These are phyloP conservation scores for Cenchrus americanus DNA, from an alignment of 176 grass and related monocot genomes.

Conservation along the genomic window DNA sequence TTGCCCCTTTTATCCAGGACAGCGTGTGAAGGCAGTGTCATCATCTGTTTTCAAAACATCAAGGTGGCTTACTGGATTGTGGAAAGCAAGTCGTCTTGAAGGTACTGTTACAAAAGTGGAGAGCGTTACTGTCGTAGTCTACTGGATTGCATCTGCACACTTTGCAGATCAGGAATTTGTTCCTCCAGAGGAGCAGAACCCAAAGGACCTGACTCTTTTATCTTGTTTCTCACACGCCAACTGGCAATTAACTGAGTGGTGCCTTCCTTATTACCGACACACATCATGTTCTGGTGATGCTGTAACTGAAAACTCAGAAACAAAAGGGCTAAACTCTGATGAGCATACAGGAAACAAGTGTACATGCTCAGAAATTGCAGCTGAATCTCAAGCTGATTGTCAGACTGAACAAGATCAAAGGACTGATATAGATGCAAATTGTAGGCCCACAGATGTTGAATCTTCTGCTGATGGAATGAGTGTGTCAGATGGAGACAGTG, in stretches of 20 bases:
- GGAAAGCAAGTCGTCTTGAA: conserved; percentile 81
- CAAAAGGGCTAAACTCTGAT: conserved; percentile 39
- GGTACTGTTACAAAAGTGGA: conserved; percentile 87
- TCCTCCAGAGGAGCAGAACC: conserved; percentile 79
- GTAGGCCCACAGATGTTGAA: conserved; percentile 22
- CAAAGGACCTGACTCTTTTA: conserved; percentile 83
- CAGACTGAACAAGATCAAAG: conserved; percentile 28
- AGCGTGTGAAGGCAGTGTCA: conserved; percentile 75
- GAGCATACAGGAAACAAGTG: conserved; percentile 30
- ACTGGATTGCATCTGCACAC: conserved; percentile 87
- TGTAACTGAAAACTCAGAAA: conserved; percentile 27
- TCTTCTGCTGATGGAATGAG: conserved; percentile 48
- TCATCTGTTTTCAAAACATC: conserved; percentile 89
- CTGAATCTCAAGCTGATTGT: conserved; percentile 38
- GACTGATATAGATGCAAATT: conserved; percentile 20
- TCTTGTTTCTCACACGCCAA: conserved; percentile 76
- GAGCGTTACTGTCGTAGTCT: conserved; percentile 76
- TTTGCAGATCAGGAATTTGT: conserved; percentile 59
- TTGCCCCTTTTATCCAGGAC: conserved; percentile 92
- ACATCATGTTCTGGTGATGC: conserved; percentile 35
- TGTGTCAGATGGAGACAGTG: conserved; percentile 44
- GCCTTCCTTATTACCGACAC: conserved; percentile 50
- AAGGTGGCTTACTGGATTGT: conserved; percentile 82
- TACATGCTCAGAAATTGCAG: conserved; percentile 31
- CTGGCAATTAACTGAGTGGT: conserved; percentile 97